Conservation (phyloP, 106 monocot species). For the Allium fistulosum region DNA sequence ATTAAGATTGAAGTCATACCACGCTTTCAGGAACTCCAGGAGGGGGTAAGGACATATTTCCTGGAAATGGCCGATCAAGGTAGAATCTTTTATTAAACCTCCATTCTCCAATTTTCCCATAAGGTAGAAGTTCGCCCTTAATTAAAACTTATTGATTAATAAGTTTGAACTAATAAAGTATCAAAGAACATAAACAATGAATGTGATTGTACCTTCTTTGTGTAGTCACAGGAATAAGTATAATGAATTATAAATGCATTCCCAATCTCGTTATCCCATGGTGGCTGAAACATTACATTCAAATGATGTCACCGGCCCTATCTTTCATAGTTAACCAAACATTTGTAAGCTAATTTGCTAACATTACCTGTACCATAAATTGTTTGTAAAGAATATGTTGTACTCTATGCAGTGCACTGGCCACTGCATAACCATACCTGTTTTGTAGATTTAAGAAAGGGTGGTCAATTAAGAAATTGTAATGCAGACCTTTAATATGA, state of each 20-base stretch:
- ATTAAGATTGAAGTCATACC: constrained; percentile 40
- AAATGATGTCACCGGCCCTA: not conserved
- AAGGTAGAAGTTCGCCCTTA: constrained; percentile 73
- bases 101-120: constrained; percentile 94
- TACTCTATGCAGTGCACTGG: constrained; percentile 85
- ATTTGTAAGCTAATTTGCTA: not conserved
- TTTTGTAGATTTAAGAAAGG: constrained; percentile 3
- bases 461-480: not conserved
- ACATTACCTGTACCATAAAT: constrained; percentile 81
- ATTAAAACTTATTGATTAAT: constrained; percentile 1
- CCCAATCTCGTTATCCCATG: not conserved
- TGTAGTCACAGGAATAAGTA: constrained; percentile 1
- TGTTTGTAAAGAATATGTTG: constrained; percentile 79
- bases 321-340: not conserved
- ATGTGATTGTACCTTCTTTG: not conserved
- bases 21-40: constrained; percentile 96
- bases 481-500: not conserved
- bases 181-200: not conserved
- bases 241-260: constrained; percentile 3
- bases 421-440: constrained; percentile 84
- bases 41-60: constrained; percentile 80
- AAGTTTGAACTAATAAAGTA: not conserved
- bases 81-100: constrained; percentile 94
- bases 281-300: not conserved
- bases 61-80: constrained; percentile 60